phyloP scores from a whole-genome alignment of 805 yeast genomes.

The Saccharomycopsis olivae region DNA sequence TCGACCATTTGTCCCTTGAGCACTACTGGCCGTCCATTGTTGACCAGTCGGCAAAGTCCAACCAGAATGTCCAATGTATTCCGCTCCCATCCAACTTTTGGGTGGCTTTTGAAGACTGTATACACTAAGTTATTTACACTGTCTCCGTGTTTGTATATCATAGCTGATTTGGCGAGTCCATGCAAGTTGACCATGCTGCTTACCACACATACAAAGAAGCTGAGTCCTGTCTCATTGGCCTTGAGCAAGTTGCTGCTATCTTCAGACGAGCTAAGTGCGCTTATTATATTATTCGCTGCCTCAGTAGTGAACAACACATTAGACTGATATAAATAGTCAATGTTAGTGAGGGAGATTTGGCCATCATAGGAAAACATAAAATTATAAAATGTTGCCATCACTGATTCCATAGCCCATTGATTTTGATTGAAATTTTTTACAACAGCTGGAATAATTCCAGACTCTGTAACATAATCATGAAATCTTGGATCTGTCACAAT shows the following conservation, averaged over 20 bases:
- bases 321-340: background rate
- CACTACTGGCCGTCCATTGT: background rate
- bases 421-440: background rate
- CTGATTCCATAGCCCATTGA: background rate
- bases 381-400: background rate
- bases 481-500: background rate
- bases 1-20: background rate
- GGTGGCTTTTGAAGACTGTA: background rate
- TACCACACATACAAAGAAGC: too few relatives aligned
- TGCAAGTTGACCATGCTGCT: background rate
- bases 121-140: background rate
- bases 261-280: background rate
- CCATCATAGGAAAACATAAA: background rate
- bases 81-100: background rate
- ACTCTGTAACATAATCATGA: background rate
- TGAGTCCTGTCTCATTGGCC: background rate
- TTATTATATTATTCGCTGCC: background rate
- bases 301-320: background rate
- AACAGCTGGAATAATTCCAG: background rate
- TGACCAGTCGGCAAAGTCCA: too few relatives aligned
- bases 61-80: background rate
- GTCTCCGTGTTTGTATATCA: background rate
- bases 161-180: background rate
- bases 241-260: background rate
- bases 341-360: background rate